phyloP scores from a whole-genome alignment of 2,329 filamentous ascomycete species.

The Corynespora cassiicola region DNA sequence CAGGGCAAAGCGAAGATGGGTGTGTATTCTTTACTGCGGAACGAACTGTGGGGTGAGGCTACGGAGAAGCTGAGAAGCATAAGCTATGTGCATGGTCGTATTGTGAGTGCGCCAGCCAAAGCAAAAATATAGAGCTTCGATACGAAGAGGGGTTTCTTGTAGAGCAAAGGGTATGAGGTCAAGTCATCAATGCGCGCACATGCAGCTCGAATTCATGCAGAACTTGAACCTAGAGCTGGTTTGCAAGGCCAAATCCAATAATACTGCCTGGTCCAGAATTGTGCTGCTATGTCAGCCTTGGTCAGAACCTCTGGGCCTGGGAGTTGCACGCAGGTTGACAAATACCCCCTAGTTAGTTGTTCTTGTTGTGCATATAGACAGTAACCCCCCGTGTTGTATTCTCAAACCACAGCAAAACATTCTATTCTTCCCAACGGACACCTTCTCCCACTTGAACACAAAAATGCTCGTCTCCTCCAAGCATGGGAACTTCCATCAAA shows the following conservation, averaged over 20 bases:
- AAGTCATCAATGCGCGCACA: neutral
- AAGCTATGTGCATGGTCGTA: slow-evolving; percentile 60
- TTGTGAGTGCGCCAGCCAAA: slow-evolving; percentile 51
- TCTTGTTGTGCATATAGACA: neutral
- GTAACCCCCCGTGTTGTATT: neutral
- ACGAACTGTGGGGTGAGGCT: slow-evolving; percentile 62
- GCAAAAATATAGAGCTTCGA: slow-evolving; percentile 54
- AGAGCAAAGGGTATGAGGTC: neutral
- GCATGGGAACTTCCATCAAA: no score
- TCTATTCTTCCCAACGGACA: no score
- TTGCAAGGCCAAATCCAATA: no score
- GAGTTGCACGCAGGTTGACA: slow-evolving; percentile 2
- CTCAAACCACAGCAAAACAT: neutral
- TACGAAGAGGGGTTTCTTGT: neutral
- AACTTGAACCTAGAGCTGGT: no score
- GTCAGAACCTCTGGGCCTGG: neutral
- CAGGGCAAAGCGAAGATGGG: slow-evolving; percentile 54
- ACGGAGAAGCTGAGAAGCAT: slow-evolving; percentile 58
- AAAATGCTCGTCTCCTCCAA: slow-evolving; percentile 12
- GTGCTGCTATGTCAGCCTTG: slow-evolving; percentile 11
- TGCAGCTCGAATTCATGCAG: neutral
- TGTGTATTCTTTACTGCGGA: slow-evolving; percentile 59
- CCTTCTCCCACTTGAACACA: neutral
- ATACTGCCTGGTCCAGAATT: slow-evolving; percentile 14
- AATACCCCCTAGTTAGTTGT: no score